Base-by-base conservation (phyloP, 306 rosid species). In the Cyamopsis tetragonoloba region DNA sequence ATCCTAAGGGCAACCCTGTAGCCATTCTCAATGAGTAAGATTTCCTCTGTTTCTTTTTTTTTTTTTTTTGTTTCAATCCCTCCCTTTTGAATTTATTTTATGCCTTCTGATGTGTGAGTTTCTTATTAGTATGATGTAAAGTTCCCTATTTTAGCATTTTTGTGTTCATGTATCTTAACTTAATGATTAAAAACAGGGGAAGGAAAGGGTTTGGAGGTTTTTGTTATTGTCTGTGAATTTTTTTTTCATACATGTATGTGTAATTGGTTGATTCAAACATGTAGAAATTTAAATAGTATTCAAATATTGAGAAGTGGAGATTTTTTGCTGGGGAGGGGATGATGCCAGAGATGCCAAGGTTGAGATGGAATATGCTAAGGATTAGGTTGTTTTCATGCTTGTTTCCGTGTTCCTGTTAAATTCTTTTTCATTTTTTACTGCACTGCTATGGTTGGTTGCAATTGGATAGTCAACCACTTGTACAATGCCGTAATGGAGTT, bases 1-100 rank as follows among this genome's bases (percentile, higher is more conserved):
- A 95, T 54, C 74, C 84, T 2, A 66, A 66, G 37, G 78, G 87
- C 9, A 72, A 82, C 50, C 88, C 91, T 7, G 80, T 95, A 3
- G 97, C 99, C 42, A 88, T 88, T 85, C 77, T 95, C 2, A 88
- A 90, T 13, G 89, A 90, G 99, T 95, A 80, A 78, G 85, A 39
- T n/a, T 0, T 9, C 43, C 1, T 5, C 4, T 11, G 7, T 15
- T n/a, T 34, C 1, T 18, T 26, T 20, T 17, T 42, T 3, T 12
- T 27, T 3, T 30, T 8, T 30, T 24, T 58, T 2, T 51, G 13
- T 65, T 58, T 35, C 8, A 5, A 62, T 31, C 30, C 24, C 13
- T 69, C 50, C 4, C 19, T 68, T 27, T 37, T 0, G 2, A 22
- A 5, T 48, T 59, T 50, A 37, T 48, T 42, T 26, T 31, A 4